Percentiles rank a stretch among this genome's conserved stretches.
These are phyloP conservation scores for Aureobasidium subglaciale DNA, from an alignment of 2,329 filamentous ascomycete species.

Conservation along the genomic window DNA sequence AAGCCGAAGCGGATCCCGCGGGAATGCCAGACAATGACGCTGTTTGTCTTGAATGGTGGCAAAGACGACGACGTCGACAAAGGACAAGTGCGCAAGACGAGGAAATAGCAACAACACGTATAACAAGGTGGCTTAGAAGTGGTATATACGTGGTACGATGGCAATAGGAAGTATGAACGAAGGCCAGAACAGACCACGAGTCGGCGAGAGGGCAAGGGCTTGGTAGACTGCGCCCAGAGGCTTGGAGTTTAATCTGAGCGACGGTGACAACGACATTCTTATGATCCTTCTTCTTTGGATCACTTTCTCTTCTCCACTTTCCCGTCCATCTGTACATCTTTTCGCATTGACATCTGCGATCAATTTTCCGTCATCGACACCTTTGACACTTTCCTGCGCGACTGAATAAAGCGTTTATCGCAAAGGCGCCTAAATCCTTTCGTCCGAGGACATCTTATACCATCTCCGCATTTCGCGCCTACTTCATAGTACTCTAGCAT, in stretches of 20 bases:
- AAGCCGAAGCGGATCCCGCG: background rate
- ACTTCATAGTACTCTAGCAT: too few relatives aligned
- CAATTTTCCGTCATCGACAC: background rate
- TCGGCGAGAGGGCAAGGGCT: background rate
- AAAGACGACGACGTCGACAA: background rate
- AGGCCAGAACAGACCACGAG: background rate
- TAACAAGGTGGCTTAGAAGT: background rate
- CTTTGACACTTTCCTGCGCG: background rate
- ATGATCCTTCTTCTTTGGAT: background rate
- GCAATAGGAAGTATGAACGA: too few relatives aligned
- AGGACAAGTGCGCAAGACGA: background rate
- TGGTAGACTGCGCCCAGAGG: slow-evolving; percentile 10
- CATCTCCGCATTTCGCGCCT: background rate
- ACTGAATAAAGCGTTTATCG: background rate
- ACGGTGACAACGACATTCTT: slow-evolving; percentile 1
- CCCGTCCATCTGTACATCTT: background rate
- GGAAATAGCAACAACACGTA: background rate
- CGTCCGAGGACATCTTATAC: background rate
- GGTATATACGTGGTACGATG: background rate
- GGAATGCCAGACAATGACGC: background rate
- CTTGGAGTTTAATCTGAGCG: background rate
- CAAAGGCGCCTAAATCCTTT: background rate
- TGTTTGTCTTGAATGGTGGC: background rate
- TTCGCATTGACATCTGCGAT: background rate
- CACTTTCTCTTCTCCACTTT: background rate